Percentiles rank a stretch among this genome's conserved stretches.
Evolutionary conservation across 768 basidiomycete species (phyloP).

Genomic region (Russula sp.): DNA sequence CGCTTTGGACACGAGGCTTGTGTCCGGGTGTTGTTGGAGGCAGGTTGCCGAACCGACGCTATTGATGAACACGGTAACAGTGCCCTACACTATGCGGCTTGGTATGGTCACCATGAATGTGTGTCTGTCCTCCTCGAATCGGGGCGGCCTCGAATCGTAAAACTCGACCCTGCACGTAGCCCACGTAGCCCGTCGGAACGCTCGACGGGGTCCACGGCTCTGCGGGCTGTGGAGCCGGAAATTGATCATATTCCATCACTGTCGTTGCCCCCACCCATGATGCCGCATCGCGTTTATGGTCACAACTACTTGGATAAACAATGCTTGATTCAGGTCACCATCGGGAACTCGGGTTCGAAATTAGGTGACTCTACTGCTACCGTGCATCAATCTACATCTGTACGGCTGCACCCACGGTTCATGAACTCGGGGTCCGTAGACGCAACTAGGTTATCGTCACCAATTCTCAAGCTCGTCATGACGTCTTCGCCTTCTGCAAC

Average conservation of each 20-base stretch:
- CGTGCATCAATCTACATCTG: slow-evolving; percentile 37
- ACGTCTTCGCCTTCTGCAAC: slow-evolving; percentile 78
- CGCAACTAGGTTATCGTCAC: slow-evolving; percentile 59
- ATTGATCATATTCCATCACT: slow-evolving; percentile 90
- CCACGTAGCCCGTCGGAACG: slow-evolving; percentile 24
- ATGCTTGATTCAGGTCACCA: slow-evolving; percentile 76
- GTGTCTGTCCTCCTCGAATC: slow-evolving; percentile 42
- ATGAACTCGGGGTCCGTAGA: slow-evolving; percentile 62
- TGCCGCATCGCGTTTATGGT: slow-evolving; percentile 95
- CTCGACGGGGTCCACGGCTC: slow-evolving; percentile 23
- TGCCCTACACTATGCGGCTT: slow-evolving; percentile 91
- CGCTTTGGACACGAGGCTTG: slow-evolving; percentile 75
- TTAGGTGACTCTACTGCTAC: slow-evolving; percentile 18
- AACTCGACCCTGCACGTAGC: slow-evolving; percentile 20
- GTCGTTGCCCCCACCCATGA: slow-evolving; percentile 95
- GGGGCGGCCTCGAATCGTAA: slow-evolving; percentile 23
- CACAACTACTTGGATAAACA: slow-evolving; percentile 91
- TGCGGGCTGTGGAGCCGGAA: slow-evolving; percentile 49
- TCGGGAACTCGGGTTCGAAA: slow-evolving; percentile 56
- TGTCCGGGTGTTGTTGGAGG: slow-evolving; percentile 69
- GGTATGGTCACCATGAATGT: slow-evolving; percentile 81
- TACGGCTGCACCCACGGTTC: slow-evolving; percentile 69
- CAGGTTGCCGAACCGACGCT: slow-evolving; percentile 66
- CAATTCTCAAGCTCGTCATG: slow-evolving; percentile 92
- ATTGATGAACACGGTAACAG: slow-evolving; percentile 80